phyloP scores from a whole-genome alignment of 2,329 filamentous ascomycete genomes.

The Sclerotinia spermophila region DNA sequence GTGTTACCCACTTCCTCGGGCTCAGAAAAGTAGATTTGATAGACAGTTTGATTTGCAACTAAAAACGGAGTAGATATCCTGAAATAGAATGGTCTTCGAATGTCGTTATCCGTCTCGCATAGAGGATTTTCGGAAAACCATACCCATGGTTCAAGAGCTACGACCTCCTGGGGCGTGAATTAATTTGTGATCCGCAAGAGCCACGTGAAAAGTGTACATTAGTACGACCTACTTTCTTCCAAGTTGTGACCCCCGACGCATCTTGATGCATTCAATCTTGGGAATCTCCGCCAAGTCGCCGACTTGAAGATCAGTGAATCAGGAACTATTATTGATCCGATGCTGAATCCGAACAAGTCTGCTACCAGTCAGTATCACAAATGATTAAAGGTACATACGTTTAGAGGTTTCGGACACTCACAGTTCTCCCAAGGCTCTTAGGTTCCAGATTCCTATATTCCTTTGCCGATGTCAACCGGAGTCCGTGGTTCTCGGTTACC shows the following conservation, averaged over 20 bases:
- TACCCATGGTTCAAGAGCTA: slow-evolving; percentile 7
- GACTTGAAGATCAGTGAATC: slow-evolving; percentile 11
- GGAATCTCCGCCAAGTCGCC: slow-evolving; percentile 15
- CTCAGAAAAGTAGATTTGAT: slow-evolving; percentile 7
- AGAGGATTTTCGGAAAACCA: background rate
- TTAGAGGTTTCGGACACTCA: slow-evolving; percentile 12
- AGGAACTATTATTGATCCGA: slow-evolving; percentile 14
- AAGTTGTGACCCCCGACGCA: slow-evolving; percentile 16
- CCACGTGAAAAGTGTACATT: slow-evolving; percentile 1
- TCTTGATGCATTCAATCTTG: slow-evolving; percentile 8
- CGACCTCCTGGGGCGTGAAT: slow-evolving; percentile 2
- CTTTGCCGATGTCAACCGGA: background rate
- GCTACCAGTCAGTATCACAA: background rate
- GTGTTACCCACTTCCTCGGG: slow-evolving; percentile 10
- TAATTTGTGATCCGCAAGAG: slow-evolving; percentile 4
- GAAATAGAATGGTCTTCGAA: slow-evolving; percentile 13
- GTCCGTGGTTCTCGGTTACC: background rate
- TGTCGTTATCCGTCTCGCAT: slow-evolving; percentile 20
- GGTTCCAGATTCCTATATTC: slow-evolving; percentile 1
- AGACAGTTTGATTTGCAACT: slow-evolving; percentile 3
- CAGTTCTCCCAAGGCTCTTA: background rate
- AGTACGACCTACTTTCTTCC: slow-evolving; percentile 5
- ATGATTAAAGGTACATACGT: background rate
- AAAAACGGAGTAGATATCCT: background rate
- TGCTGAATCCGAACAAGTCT: background rate